Evolutionary conservation across 2,329 filamentous ascomycete species (phyloP).

Genomic region (Neospermospora avenae): DNA sequence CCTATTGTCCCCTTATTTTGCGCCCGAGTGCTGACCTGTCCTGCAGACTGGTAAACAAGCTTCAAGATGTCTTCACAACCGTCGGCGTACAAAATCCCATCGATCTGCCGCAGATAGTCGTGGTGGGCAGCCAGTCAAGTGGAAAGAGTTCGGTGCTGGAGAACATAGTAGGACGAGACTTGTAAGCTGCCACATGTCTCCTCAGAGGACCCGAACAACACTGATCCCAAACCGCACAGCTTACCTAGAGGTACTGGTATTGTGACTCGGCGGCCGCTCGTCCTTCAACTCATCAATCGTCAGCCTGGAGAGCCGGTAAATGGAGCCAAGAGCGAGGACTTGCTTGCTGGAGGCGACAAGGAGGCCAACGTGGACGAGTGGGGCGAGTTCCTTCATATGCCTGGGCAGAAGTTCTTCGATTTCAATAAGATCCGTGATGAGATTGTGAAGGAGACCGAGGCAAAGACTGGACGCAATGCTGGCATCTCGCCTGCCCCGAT

Average conservation of each 20-base stretch:
- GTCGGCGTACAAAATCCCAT: constrained; percentile 99
- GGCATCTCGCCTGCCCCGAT: constrained; percentile 96
- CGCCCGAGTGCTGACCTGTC: constrained; percentile 28
- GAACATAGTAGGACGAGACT: constrained; percentile 98
- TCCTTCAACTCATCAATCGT: constrained; percentile 97
- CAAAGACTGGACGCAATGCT: constrained; percentile 92
- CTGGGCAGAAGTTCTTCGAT: constrained; percentile 95
- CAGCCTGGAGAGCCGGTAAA: constrained; percentile 62
- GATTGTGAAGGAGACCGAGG: constrained; percentile 93
- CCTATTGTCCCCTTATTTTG: constrained; percentile 23
- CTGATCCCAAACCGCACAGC: constrained; percentile 50
- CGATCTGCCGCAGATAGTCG: constrained; percentile 95
- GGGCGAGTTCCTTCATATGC: constrained; percentile 98
- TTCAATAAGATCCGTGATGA: constrained; percentile 98
- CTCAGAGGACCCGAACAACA: constrained; percentile 7
- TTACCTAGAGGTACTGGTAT: constrained; percentile 96
- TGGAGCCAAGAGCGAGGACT: constrained; percentile 63
- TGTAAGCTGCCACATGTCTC: constrained; percentile 58
- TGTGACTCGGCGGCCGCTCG: constrained; percentile 90
- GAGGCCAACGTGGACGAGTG: constrained; percentile 93
- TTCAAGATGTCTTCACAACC: constrained; percentile 98
- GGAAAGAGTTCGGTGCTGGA: constrained; percentile 99
- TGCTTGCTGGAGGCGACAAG: constrained; percentile 70
- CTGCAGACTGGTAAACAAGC: constrained; percentile 85
- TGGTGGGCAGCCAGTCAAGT: constrained; percentile 97